Evolutionary conservation across 2,329 filamentous ascomycete genomes (phyloP).

Genomic region (Cercospora brassicicola): DNA sequence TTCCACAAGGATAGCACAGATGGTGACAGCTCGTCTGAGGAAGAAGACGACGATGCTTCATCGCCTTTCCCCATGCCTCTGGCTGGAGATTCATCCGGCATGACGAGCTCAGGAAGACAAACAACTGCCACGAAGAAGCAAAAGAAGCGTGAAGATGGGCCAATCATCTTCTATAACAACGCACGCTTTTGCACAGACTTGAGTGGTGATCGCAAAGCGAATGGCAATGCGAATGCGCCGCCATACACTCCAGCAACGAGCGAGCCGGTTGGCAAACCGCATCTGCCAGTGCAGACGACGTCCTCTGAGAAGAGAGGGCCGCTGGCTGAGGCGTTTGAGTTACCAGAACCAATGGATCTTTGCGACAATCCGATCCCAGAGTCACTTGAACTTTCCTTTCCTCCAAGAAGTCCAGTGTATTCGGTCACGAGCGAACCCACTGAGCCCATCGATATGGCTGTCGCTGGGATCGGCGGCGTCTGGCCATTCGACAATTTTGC

Average conservation of each 20-base stretch:
- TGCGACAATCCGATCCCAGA: constrained; percentile 41
- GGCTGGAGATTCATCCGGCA: constrained; percentile 43
- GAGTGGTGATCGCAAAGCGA: constrained; percentile 59
- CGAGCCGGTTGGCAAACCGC: constrained; percentile 25
- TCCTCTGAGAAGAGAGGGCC: constrained; percentile 37
- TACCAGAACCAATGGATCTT: constrained; percentile 41
- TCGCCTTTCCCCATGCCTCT: constrained; percentile 34
- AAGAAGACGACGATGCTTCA: constrained; percentile 36
- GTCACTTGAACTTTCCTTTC: constrained; percentile 42
- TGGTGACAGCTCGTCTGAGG: constrained; percentile 41
- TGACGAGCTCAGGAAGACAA: constrained; percentile 50
- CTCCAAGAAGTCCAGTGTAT: constrained; percentile 35
- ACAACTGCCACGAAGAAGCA: constrained; percentile 41
- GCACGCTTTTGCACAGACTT: constrained; percentile 79
- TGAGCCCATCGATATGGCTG: constrained; percentile 45
- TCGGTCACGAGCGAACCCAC: constrained; percentile 10
- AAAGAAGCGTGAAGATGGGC: constrained; percentile 64
- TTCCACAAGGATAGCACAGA: constrained; percentile 47
- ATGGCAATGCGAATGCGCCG: constrained; percentile 20
- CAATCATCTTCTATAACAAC: constrained; percentile 81
- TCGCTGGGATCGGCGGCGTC: constrained; percentile 60
- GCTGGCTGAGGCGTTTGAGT: constrained; percentile 28
- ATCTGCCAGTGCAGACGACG: too few relatives aligned
- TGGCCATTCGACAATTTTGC: constrained; percentile 58
- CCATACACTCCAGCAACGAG: constrained; percentile 25